phyloP scores from a whole-genome alignment of 1,139 yeast genomes.

The Blastobotrys serpentis region DNA sequence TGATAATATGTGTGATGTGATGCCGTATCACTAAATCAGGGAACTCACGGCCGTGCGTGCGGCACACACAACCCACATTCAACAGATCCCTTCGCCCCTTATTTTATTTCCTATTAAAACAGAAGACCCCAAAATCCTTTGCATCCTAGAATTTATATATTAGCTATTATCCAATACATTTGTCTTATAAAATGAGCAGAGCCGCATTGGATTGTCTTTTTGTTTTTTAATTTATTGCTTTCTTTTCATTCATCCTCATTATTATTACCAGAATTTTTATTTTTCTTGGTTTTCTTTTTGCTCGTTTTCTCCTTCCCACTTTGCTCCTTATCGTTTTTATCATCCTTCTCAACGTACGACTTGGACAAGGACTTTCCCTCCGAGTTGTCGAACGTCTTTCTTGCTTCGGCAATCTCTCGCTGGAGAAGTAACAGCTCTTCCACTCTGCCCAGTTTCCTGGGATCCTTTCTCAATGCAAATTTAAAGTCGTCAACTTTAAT shows the following conservation, averaged over 20 bases:
- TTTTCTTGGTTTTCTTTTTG: conserved; percentile 16
- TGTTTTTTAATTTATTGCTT: background rate
- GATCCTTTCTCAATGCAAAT: conserved; percentile 79
- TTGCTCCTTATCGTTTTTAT: conserved; percentile 22
- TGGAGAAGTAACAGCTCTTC: conserved; percentile 75
- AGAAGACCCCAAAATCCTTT: too few species aligned
- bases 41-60: background rate
- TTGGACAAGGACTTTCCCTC: conserved; percentile 48
- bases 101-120: too few species aligned
- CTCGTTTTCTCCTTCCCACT: conserved; percentile 23
- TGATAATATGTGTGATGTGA: too few species aligned
- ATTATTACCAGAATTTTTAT: background rate
- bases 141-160: background rate
- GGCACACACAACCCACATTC: conserved; percentile 2
- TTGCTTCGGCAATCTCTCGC: conserved; percentile 73
- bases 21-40: background rate
- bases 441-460: conserved; percentile 78
- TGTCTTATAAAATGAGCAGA: too few species aligned
- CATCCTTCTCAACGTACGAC: conserved; percentile 39
- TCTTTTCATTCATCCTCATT: background rate
- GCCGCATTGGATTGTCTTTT: too few species aligned
- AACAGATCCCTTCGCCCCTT: conserved; percentile 9
- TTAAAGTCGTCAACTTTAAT: conserved; percentile 86
- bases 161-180: background rate
- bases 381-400: conserved; percentile 74